Evolutionary conservation across 2,329 filamentous ascomycete species (phyloP).

Genomic region (Apiospora saccharicola): DNA sequence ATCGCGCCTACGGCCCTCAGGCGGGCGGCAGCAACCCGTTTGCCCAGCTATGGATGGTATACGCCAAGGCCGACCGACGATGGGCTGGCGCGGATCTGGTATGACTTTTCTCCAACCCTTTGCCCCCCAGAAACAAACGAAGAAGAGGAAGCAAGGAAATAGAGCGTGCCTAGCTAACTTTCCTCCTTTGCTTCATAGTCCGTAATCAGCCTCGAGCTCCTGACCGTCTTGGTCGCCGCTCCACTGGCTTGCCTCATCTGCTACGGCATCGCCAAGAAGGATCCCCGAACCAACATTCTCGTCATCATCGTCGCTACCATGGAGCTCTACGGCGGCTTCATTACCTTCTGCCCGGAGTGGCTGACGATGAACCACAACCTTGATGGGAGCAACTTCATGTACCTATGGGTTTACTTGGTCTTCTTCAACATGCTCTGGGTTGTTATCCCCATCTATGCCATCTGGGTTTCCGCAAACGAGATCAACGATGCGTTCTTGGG

Average conservation of each 20-base stretch:
- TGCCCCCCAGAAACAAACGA: neutral
- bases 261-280: slow-evolving; percentile 64
- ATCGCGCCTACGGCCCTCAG: slow-evolving; percentile 64
- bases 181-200: slow-evolving; percentile 43
- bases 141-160: neutral
- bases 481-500: slow-evolving; percentile 61
- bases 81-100: slow-evolving; percentile 71
- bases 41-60: slow-evolving; percentile 73
- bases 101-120: slow-evolving; percentile 33
- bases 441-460: slow-evolving; percentile 65
- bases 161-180: neutral
- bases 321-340: slow-evolving; percentile 74
- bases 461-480: slow-evolving; percentile 62
- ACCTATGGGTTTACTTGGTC: slow-evolving; percentile 70
- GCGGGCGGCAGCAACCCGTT: slow-evolving; percentile 62
- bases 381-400: slow-evolving; percentile 72
- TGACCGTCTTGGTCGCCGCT: slow-evolving; percentile 70
- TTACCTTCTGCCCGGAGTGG: slow-evolving; percentile 77
- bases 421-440: slow-evolving; percentile 77
- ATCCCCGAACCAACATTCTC: slow-evolving; percentile 63
- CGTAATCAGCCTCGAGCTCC: slow-evolving; percentile 69
- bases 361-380: slow-evolving; percentile 67
- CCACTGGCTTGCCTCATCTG: slow-evolving; percentile 67
- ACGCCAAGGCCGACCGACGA: slow-evolving; percentile 67
- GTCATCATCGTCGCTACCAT: slow-evolving; percentile 71